Base-by-base conservation (phyloP, 2,329 filamentous ascomycete species). In the Cadophora gregata region DNA sequence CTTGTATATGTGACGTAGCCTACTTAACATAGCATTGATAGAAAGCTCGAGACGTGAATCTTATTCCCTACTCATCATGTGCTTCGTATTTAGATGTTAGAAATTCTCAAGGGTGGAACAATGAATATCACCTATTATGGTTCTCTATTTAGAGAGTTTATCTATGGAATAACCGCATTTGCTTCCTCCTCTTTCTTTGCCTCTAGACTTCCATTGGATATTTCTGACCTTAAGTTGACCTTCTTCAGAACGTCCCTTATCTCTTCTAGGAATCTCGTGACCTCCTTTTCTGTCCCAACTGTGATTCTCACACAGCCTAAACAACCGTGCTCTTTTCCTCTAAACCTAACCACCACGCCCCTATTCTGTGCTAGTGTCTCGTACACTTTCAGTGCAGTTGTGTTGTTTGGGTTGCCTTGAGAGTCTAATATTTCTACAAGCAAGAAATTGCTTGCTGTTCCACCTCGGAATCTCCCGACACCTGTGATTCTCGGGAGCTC, bases 241-340 rank as follows among this genome's bases (percentile, higher is more conserved):
- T 78, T 69, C 21, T 27, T 42, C 5, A 78, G 50, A 12, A 77
- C 74, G 9, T 29, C 59, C 71, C 81, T 81, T 25, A 97, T 79
- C 72, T 94, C 89, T 24, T 82, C 80, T 73, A 99, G 77, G 76
- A 98, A 93, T 67, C 89, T 85, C 29, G 89, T 90, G 9, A 96
- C 92, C 79, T 99, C 96, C 1, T 87, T 81, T 78, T 96, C 92
- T 0, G 95, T 98, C 19, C 96, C 96, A 14, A 99, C 88, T 0
- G 96, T 99, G 72, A 98, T 93, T 64, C 96, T 87, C 78, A 99
- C 80, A 75, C 95, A 97, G 0, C 95, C 96, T 50, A 90, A 79
- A 77, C 96, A 99, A 4, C 94, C 95, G 71, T 91, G 84, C 82
- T 99, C 96, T 81, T 94, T 96, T 58, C 96, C 96, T 73, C 96